A percentile compares a stretch with the other conserved stretches of the same genome.
phyloP scores from a whole-genome alignment of 2,329 filamentous ascomycete species.

The Talaromyces piceae region DNA sequence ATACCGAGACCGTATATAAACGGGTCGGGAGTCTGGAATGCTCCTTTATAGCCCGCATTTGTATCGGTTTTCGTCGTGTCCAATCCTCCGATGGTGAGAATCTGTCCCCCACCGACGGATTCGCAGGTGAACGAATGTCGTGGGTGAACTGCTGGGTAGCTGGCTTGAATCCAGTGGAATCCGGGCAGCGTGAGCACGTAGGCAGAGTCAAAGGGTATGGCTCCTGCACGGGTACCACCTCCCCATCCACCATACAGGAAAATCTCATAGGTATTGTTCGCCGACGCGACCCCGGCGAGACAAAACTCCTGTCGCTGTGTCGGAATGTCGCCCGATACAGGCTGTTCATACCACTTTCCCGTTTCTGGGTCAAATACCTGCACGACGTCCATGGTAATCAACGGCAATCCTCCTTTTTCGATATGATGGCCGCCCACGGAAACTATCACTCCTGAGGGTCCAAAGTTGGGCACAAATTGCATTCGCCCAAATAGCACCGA shows the following conservation, averaged over 20 bases:
- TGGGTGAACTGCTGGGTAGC: background rate
- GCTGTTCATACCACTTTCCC: background rate
- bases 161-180: background rate
- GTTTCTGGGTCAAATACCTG: background rate
- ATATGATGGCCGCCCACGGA: background rate
- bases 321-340: background rate
- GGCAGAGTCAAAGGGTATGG: background rate
- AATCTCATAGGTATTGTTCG: background rate
- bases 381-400: background rate
- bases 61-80: background rate
- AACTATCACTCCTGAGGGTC: background rate
- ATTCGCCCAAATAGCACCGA: background rate
- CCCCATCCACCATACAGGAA: conserved; percentile 1
- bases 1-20: background rate
- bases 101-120: background rate
- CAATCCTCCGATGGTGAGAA: background rate
- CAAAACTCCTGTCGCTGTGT: background rate
- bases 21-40: background rate
- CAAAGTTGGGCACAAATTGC: background rate
- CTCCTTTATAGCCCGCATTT: background rate
- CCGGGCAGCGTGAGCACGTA: background rate
- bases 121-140: background rate
- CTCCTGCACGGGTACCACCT: background rate
- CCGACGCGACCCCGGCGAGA: conserved; percentile 1
- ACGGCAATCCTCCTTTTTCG: background rate